A percentile compares a stretch with the other conserved stretches of the same genome.
Evolutionary conservation across 2,329 filamentous ascomycete species (phyloP).

Genomic region (Penicillium sp.): DNA sequence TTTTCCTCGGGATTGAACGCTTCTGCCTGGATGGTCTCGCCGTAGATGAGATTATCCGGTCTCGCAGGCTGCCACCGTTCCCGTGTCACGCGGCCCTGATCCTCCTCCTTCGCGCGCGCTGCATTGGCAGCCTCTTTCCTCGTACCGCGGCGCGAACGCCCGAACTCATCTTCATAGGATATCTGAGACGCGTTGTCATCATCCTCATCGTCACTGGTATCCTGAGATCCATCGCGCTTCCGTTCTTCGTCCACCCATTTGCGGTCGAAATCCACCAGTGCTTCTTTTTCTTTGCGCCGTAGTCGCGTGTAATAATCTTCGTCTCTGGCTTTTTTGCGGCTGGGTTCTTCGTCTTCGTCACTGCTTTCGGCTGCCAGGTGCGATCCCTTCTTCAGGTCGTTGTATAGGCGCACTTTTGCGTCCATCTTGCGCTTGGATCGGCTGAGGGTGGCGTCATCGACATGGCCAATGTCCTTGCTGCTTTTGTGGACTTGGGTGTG

Average conservation of each 20-base stretch:
- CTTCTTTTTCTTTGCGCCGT: conserved; percentile 55
- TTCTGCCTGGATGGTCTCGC: conserved; percentile 77
- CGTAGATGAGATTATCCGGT: conserved; percentile 75
- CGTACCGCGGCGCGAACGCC: conserved; percentile 74
- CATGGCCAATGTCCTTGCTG: conserved; percentile 59
- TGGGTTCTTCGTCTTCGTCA: conserved; percentile 33
- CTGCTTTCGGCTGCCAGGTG: conserved; percentile 56
- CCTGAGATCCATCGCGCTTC: conserved; percentile 32
- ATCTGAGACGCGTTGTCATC: conserved; percentile 64
- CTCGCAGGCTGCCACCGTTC: conserved; percentile 47
- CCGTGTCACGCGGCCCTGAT: conserved; percentile 12
- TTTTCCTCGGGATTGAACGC: conserved; percentile 78
- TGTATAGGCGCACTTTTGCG: conserved; percentile 85
- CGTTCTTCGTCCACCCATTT: conserved; percentile 81
- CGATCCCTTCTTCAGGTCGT: conserved; percentile 87
- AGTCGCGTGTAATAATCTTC: conserved; percentile 56
- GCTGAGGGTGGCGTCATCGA: conserved; percentile 60
- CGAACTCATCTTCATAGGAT: conserved; percentile 90
- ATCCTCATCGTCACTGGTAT: conserved; percentile 43
- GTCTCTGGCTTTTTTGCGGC: conserved; percentile 1
- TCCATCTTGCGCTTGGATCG: conserved; percentile 80
- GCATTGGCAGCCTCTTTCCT: conserved; percentile 66
- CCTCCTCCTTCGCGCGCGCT: conserved; percentile 52
- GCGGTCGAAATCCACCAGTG: conserved; percentile 87
- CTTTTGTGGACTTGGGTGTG: conserved; percentile 62